Evolutionary conservation across 2,329 filamentous ascomycete species (phyloP).

Genomic region (Nectriaceae sp.): DNA sequence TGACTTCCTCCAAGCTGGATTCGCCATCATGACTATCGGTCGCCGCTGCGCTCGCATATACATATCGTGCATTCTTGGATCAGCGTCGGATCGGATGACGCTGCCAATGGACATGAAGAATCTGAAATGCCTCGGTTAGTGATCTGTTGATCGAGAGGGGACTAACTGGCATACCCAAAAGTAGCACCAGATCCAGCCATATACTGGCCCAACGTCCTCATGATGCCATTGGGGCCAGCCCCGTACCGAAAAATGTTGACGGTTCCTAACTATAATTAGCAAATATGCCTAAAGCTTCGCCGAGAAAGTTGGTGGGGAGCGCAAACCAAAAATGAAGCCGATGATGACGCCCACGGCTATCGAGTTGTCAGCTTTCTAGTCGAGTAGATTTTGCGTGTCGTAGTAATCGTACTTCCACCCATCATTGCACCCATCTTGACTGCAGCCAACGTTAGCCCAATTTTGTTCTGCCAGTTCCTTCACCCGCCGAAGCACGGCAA

Average conservation of each 20-base stretch:
- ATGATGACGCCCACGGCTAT: conserved; percentile 93
- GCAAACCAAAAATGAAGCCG: conserved; percentile 92
- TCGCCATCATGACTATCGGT: conserved; percentile 63
- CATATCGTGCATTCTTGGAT: conserved; percentile 71
- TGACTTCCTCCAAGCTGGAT: conserved; percentile 39
- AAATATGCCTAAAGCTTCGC: not conserved
- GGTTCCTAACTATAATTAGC: conserved; percentile 60
- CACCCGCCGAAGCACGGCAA: conserved; percentile 10
- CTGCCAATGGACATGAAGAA: conserved; percentile 99
- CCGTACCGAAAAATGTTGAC: conserved; percentile 96
- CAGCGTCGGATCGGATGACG: conserved; percentile 89
- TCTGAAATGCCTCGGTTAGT: conserved; percentile 38
- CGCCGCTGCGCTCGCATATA: conserved; percentile 74
- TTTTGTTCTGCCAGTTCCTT: not conserved
- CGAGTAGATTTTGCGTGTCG: not conserved
- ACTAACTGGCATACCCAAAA: conserved; percentile 69
- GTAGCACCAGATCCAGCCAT: conserved; percentile 95
- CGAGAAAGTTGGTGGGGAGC: conserved; percentile 4
- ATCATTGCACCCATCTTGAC: conserved; percentile 97
- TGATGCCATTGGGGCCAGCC: conserved; percentile 88
- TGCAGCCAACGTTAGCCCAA: conserved; percentile 23
- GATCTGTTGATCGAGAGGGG: not conserved
- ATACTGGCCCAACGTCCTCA: conserved; percentile 92
- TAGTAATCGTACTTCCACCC: conserved; percentile 79
- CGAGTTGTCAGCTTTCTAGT: conserved; percentile 31